Percentiles rank a stretch among this genome's conserved stretches.
These are phyloP conservation scores for Allomyces macrogynus DNA, from an alignment of 192 early-diverging fungal species.

Conservation along the genomic window DNA sequence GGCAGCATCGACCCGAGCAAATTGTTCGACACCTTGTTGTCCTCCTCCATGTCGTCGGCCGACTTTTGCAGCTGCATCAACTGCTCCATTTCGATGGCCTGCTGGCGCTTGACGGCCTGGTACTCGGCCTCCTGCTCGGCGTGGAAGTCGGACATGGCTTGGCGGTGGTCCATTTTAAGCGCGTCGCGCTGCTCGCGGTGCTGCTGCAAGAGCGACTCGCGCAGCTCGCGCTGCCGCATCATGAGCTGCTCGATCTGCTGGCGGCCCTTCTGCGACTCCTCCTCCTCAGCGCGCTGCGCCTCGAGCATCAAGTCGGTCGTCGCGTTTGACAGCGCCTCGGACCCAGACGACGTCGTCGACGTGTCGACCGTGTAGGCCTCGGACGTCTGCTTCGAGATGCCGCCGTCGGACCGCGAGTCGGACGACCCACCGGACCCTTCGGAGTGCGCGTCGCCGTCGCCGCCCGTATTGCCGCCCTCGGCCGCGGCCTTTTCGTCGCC, in stretches of 20 bases:
- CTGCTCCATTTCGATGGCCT: constrained; percentile 17
- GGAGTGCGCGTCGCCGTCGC: constrained; percentile 1
- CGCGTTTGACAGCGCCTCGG: no score
- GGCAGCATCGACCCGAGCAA: constrained; percentile 23
- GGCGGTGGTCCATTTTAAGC: constrained; percentile 5
- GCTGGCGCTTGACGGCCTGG: constrained; percentile 17
- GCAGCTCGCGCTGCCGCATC: constrained; percentile 6
- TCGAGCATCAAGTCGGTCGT: no score
- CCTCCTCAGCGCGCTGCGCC: constrained; percentile 3
- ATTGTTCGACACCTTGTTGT: constrained; percentile 21
- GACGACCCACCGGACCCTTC: no score
- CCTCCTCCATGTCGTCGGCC: constrained; percentile 17
- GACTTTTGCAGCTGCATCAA: constrained; percentile 16
- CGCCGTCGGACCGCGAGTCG: no score
- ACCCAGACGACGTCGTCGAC: no score
- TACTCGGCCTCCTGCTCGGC: constrained; percentile 11
- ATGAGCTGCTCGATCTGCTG: constrained; percentile 1
- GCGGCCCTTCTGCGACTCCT: constrained; percentile 3
- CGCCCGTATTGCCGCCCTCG: not conserved
- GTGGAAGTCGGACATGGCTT: constrained; percentile 2
- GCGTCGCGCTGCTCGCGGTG: constrained; percentile 12
- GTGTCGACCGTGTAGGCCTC: no score
- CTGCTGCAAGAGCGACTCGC: constrained; percentile 7
- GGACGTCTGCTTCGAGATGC: no score
- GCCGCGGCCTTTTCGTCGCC: constrained; percentile 4